phyloP scores from a whole-genome alignment of 2,329 filamentous ascomycete species.

The Coniella lustricola region DNA sequence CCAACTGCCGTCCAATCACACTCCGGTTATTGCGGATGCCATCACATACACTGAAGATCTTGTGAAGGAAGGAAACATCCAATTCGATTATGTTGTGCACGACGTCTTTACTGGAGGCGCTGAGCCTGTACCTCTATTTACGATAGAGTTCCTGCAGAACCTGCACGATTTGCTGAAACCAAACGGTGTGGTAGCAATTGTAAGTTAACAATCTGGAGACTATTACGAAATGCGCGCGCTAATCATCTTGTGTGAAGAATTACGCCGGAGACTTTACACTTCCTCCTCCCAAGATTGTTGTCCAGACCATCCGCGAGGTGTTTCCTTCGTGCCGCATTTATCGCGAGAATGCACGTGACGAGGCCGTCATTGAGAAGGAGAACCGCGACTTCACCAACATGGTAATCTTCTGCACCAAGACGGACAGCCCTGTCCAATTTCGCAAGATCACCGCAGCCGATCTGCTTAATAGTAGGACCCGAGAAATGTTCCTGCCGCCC shows the following conservation, averaged over 20 bases:
- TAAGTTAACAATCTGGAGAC: constrained; percentile 33
- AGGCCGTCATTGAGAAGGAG: constrained; percentile 37
- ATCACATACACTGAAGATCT: constrained; percentile 55
- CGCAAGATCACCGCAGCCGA: constrained; percentile 58
- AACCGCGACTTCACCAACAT: constrained; percentile 83
- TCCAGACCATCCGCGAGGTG: constrained; percentile 72
- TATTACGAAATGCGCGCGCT: background rate
- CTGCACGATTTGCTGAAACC: constrained; percentile 65
- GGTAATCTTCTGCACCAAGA: constrained; percentile 86
- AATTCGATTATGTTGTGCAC: constrained; percentile 90
- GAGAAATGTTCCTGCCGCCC: constrained; percentile 65
- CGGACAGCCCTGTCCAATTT: constrained; percentile 50
- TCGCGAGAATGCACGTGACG: constrained; percentile 61
- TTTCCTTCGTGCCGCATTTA: constrained; percentile 91
- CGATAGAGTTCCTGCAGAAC: constrained; percentile 69
- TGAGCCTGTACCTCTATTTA: constrained; percentile 85
- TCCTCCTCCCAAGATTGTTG: constrained; percentile 67
- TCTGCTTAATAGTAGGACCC: constrained; percentile 62
- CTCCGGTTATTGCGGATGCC: constrained; percentile 74
- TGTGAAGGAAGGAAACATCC: constrained; percentile 32
- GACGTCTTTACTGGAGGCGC: constrained; percentile 97
- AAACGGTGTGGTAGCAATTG: constrained; percentile 80
- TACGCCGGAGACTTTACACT: constrained; percentile 85
- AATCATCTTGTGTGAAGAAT: constrained; percentile 50
- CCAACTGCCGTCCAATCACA: constrained; percentile 67